Evolutionary conservation across 2,329 filamentous ascomycete genomes (phyloP), one percentile per base, ranked within the genome.

Genomic region (Gaeumannomyces tritici): DNA sequence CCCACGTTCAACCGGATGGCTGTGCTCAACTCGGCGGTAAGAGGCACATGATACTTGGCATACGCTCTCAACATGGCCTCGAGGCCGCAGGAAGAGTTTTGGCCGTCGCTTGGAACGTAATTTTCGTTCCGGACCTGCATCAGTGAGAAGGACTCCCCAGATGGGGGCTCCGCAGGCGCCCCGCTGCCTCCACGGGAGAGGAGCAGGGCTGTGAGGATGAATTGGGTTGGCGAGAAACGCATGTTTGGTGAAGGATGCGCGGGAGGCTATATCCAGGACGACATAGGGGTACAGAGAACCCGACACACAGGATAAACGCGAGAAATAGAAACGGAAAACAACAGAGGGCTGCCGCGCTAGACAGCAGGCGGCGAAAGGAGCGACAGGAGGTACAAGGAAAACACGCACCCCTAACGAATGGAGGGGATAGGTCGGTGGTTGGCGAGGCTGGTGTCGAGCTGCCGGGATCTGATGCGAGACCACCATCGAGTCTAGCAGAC

Each of bases 31-130:
- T 64, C 64, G 33, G 66, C 66, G 1, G 73, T 71, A 2, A 74
- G 58, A 13, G 69, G 63, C 8, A 66, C 67, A 28, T 72, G 70
- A 56, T 71, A 74, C 68, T 76, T 76, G 64, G 63, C 64, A 65
- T 74, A 75, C 27, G 69, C 69, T 59, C 70, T 47, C 33, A 63
- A n/a, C 21, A 63, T 55, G 3, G 62, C 62, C 11, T 63, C 58
- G 4, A 63, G 59, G n/a, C 62, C 62, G 3, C 26, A 18, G 18
- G 35, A 18, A 13, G 35, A 18, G 35, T 42, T 42, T 6, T 42
- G 35, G 35, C 13, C 35, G 15, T 42, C 57, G 9, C 18, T 42
- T 18, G 26, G 12, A 7, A 12, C 28, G 33, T 42, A 63, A 35
- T 61, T 33, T 12, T 54, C 59, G 33, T 63, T 63, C 18, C 29